phyloP scores from a whole-genome alignment of 305 asterid species.

The Andrographis paniculata region DNA sequence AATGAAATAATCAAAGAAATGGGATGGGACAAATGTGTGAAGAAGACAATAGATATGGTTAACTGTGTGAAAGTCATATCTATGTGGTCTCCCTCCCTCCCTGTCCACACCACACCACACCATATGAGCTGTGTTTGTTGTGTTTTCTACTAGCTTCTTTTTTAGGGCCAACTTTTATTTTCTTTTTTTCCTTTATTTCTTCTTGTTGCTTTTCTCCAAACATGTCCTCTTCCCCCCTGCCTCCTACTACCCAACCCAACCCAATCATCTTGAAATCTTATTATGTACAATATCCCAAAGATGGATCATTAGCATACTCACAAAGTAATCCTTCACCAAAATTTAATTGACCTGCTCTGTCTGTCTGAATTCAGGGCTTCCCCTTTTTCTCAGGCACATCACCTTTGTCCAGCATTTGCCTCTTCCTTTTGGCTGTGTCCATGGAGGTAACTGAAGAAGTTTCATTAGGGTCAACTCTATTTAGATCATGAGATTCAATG shows the following conservation, averaged over 20 bases:
- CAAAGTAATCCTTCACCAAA: conserved; percentile 7
- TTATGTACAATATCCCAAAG: background rate
- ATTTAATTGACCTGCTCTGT: background rate
- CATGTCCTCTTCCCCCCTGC: conserved; percentile 10
- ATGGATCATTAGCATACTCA: conserved; percentile 18
- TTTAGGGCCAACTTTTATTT: conserved; percentile 16
- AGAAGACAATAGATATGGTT: conserved; percentile 18
- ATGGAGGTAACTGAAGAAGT: conserved; percentile 22
- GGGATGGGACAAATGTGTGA: conserved; percentile 20
- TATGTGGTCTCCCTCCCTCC: conserved; percentile 17
- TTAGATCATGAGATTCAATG: conserved; percentile 24
- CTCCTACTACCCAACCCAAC: conserved; percentile 22
- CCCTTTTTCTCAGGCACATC: conserved; percentile 22
- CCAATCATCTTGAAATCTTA: conserved; percentile 19
- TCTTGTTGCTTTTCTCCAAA: conserved; percentile 7
- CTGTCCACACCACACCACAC: conserved; percentile 15
- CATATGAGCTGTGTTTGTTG: conserved; percentile 20
- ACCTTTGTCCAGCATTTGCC: conserved; percentile 28
- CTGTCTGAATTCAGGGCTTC: background rate
- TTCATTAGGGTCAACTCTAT: conserved; percentile 16
- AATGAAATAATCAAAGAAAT: conserved; percentile 12
- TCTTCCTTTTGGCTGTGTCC: conserved; percentile 31
- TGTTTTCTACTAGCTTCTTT: too few relatives aligned
- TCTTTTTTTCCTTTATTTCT: conserved; percentile 4
- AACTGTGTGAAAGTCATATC: conserved; percentile 25